Conservation (phyloP, 305 asterid species). For the Fraxinus ornus region DNA sequence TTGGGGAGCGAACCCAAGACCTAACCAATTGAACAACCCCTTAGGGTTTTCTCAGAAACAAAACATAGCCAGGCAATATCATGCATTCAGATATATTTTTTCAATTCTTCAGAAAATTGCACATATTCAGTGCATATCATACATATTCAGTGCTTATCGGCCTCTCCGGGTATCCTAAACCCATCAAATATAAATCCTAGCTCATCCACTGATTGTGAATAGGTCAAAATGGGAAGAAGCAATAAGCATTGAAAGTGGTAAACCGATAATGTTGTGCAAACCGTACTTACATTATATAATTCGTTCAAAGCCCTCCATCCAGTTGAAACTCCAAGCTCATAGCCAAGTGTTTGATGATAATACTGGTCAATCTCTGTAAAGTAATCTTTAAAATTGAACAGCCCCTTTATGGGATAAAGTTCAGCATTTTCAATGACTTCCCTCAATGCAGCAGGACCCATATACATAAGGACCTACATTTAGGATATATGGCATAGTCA, state of each 20-base stretch:
- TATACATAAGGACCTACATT: constrained; percentile 74
- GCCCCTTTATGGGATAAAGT: constrained; percentile 75
- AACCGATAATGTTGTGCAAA: background rate
- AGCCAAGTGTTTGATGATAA: constrained; percentile 74
- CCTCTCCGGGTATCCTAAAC: background rate
- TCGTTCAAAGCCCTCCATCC: constrained; percentile 85
- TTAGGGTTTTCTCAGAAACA: background rate
- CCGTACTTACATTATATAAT: constrained; percentile 64
- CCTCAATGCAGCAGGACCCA: constrained; percentile 79
- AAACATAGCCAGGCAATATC: background rate
- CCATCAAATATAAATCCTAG: background rate
- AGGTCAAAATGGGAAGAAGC: background rate
- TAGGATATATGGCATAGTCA: constrained; percentile 15
- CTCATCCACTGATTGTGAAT: background rate
- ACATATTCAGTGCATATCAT: background rate
- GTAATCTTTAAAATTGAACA: constrained; percentile 73
- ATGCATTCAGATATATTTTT: background rate
- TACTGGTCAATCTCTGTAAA: constrained; percentile 73
- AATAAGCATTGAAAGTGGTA: background rate
- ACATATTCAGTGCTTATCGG: background rate
- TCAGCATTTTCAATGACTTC: constrained; percentile 81
- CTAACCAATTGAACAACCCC: no score
- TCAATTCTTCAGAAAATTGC: background rate
- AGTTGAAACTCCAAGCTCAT: constrained; percentile 86
- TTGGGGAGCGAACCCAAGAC: no score